Evolutionary conservation across 2,329 filamentous ascomycete species (phyloP).

Genomic region (Triangularia verruculosa): DNA sequence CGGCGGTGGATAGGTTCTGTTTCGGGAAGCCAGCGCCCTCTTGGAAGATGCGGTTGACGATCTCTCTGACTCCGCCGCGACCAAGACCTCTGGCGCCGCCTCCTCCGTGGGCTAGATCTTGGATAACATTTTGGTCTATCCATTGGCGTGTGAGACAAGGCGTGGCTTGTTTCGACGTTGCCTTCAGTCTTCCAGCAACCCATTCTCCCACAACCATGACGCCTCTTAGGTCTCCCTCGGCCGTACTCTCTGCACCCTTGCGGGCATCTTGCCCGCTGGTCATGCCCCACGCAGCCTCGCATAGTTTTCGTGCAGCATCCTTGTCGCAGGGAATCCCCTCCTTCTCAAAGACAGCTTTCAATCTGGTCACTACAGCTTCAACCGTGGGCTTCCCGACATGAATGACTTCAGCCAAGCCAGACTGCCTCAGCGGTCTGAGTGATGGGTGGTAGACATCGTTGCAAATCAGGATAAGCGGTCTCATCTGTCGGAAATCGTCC

Average conservation of each 20-base stretch:
- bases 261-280: constrained; percentile 67
- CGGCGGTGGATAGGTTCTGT: constrained; percentile 35
- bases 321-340: constrained; percentile 86
- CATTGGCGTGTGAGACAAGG: constrained; percentile 66
- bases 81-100: constrained; percentile 69
- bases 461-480: constrained; percentile 90
- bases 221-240: constrained; percentile 71
- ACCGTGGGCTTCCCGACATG: constrained; percentile 86
- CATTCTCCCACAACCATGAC: constrained; percentile 86
- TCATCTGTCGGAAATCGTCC: constrained; percentile 81
- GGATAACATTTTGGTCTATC: constrained; percentile 70
- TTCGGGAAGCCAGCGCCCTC: constrained; percentile 76
- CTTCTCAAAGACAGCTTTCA: constrained; percentile 81
- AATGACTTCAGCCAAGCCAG: constrained; percentile 80
- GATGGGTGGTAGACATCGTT: constrained; percentile 96
- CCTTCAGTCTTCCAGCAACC: constrained; percentile 70
- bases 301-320: constrained; percentile 81
- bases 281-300: constrained; percentile 80
- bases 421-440: constrained; percentile 80
- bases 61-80: constrained; percentile 68
- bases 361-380: constrained; percentile 76
- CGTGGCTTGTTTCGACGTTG: constrained; percentile 41
- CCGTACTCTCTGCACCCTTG: constrained; percentile 64
- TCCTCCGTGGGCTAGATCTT: constrained; percentile 66
- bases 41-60: constrained; percentile 74